Evolutionary conservation across 2,329 filamentous ascomycete genomes (phyloP), one percentile per base, ranked within the genome.

Genomic region (Verticillium dahliae): DNA sequence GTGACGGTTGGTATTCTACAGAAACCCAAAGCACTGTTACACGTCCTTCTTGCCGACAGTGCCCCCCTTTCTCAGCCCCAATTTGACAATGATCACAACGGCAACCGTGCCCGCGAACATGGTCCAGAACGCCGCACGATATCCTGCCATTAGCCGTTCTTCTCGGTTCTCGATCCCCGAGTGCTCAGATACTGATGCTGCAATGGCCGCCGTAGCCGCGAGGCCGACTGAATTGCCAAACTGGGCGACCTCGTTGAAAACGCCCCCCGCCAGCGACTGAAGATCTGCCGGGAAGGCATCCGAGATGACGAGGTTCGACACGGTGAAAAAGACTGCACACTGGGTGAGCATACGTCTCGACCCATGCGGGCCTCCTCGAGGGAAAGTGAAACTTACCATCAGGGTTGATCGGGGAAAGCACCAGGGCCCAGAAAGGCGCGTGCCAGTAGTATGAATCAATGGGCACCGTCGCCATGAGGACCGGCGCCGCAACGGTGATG

Each of bases 241-340:
- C 61, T 87, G 83, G 0, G 78, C 77, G 1, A 84, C 76, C 2
- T 82, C 84, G 59, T 84, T 86, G 71, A 87, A 87, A 0, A 87
- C 82, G 0, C 80, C 84, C 0, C 85, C 85, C 0, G 83, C 85
- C 0, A 88, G 74, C 0, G 81, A 83, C 62, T 88, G 85, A 2
- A 78, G 80, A 18, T 82, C 74, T 0, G 76, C 71, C 0, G 83
- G 81, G 62, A 86, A 86, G 1, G 77, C 79, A 33, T 83, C 78
- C 0, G 80, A 79, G 3, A 87, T 81, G 3, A 86, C 75, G 1
- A 87, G 74, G 52, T 81, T 76, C 0, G 78, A 81, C 0, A 85
- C 78, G 0, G 82, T 86, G 66, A 85, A 87, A 0, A 87, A 72
- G 0, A 83, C 80, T 50, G 13, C 71, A 15, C 38, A 31, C 15